phyloP scores from a whole-genome alignment of 1,139 yeast species.

The Hyphopichia burtonii region DNA sequence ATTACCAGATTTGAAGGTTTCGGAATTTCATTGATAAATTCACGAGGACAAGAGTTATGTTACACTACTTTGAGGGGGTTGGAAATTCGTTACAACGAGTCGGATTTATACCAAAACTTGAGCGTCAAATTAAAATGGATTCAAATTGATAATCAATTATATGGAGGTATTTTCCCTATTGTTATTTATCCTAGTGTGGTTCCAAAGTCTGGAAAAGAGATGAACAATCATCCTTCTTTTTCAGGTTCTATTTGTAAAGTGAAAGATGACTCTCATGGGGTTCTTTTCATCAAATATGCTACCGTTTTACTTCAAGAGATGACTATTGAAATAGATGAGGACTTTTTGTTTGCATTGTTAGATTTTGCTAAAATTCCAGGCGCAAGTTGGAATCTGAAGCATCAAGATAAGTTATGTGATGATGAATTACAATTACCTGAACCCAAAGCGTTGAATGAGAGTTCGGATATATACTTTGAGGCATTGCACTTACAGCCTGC shows the following conservation, averaged over 20 bases:
- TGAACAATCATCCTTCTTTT: slow-evolving; percentile 86
- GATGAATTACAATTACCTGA: slow-evolving; percentile 65
- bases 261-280: slow-evolving; percentile 89
- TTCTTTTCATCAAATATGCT: slow-evolving; percentile 85
- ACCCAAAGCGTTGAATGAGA: slow-evolving; percentile 58
- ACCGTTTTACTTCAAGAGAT: slow-evolving; percentile 86
- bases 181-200: slow-evolving; percentile 88
- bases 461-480: slow-evolving; percentile 85
- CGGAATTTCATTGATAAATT: slow-evolving; percentile 81
- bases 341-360: slow-evolving; percentile 76
- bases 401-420: slow-evolving; percentile 60
- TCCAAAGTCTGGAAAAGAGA: slow-evolving; percentile 80
- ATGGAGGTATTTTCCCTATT: slow-evolving; percentile 87
- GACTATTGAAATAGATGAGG: slow-evolving; percentile 92
- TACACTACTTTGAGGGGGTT: slow-evolving; percentile 79
- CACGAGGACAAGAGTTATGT: slow-evolving; percentile 71
- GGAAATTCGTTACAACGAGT: slow-evolving; percentile 78
- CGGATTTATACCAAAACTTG: slow-evolving; percentile 78
- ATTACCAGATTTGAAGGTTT: slow-evolving; percentile 77
- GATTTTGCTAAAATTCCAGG: slow-evolving; percentile 77
- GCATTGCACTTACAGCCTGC: slow-evolving; percentile 91
- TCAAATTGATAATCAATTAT: slow-evolving; percentile 88
- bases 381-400: slow-evolving; percentile 60
- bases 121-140: slow-evolving; percentile 89
- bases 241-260: slow-evolving; percentile 82